A percentile compares a stretch with the other conserved stretches of the same genome.
phyloP scores from a whole-genome alignment of 331 rosid species.

The Quercus phellos region DNA sequence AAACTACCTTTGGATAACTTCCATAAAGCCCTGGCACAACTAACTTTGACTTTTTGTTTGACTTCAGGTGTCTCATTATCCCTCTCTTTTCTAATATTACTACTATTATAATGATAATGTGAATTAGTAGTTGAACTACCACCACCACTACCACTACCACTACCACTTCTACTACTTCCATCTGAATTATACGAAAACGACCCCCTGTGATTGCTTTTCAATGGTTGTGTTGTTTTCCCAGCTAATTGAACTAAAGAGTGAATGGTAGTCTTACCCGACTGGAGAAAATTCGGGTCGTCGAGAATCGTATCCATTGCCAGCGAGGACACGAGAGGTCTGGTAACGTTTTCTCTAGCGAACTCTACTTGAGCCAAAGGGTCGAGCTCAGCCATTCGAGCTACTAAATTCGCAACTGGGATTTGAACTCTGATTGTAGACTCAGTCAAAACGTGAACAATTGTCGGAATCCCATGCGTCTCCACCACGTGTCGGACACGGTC shows the following conservation, averaged over 20 bases:
- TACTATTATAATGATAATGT: background rate
- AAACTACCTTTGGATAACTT: constrained; percentile 58
- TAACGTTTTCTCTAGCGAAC: constrained; percentile 71
- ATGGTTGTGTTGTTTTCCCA: background rate
- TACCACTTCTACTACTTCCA: constrained; percentile 54
- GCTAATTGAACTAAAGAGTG: constrained; percentile 55
- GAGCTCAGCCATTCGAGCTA: constrained; percentile 61
- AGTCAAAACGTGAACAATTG: constrained; percentile 56
- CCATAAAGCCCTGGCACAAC: constrained; percentile 83
- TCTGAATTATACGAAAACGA: constrained; percentile 35
- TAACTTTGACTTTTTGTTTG: constrained; percentile 48
- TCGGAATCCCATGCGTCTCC: constrained; percentile 41
- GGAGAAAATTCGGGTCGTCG: constrained; percentile 41
- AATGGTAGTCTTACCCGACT: constrained; percentile 39
- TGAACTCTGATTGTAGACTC: constrained; percentile 64
- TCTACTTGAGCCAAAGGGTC: constrained; percentile 50
- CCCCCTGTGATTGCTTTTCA: constrained; percentile 10
- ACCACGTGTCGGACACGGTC: constrained; percentile 38
- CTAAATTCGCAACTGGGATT: constrained; percentile 50
- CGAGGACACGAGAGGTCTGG: constrained; percentile 56
- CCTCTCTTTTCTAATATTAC: constrained; percentile 39
- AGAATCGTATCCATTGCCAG: constrained; percentile 64
- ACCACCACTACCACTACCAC: constrained; percentile 44
- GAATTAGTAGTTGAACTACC: too few species aligned
- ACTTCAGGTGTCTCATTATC: constrained; percentile 53